phyloP scores from a whole-genome alignment of 2,329 filamentous ascomycete species.

The Cladophialophora bantiana region DNA sequence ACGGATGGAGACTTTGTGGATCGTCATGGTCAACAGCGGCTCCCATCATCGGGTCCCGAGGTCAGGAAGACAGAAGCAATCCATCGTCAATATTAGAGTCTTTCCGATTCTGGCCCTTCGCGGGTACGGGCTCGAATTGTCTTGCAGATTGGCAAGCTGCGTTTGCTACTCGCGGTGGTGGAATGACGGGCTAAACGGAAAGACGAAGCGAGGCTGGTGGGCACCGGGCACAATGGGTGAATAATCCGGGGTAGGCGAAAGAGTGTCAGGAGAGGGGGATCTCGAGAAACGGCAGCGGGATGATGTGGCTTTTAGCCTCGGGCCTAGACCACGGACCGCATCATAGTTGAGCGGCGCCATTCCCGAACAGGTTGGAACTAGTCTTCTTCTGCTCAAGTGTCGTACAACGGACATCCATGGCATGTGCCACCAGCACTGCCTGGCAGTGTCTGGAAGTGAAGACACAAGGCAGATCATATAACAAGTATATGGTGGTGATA shows the following conservation, averaged over 20 bases:
- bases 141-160: neutral
- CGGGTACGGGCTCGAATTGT: neutral
- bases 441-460: no score
- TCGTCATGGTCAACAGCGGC: constrained; percentile 27
- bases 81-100: neutral
- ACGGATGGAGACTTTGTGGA: constrained; percentile 15
- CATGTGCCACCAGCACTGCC: no score
- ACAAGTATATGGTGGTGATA: no score
- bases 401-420: neutral
- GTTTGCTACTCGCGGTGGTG: neutral
- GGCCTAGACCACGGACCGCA: neutral
- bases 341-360: neutral
- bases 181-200: constrained; percentile 11
- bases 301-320: constrained; percentile 29
- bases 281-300: neutral
- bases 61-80: neutral
- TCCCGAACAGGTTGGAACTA: neutral
- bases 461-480: no score
- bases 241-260: constrained; percentile 17
- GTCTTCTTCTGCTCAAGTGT: neutral
- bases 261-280: constrained; percentile 11
- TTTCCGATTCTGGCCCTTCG: neutral
- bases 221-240: constrained; percentile 9
- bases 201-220: constrained; percentile 11
- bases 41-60: constrained; percentile 16